Base-by-base conservation (phyloP, 192 early-diverging fungal genomes). In the Coemansia javaensis region DNA sequence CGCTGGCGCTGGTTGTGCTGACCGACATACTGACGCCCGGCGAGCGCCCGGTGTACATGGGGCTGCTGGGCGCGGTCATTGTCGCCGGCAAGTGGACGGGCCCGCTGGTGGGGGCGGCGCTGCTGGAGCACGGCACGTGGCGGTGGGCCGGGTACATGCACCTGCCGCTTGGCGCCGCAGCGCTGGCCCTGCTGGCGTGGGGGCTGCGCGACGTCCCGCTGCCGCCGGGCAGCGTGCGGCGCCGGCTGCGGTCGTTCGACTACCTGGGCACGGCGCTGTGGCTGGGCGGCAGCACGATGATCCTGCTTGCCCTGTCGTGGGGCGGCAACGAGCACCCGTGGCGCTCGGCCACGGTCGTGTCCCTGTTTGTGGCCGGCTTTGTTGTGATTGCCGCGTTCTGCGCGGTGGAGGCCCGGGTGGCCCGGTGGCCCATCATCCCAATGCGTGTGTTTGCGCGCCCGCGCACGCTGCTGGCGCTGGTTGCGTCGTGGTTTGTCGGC, bases 131-230 rank as follows among this genome's bases (percentile, higher is more conserved):
- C 13, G 52, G 63, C 27, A 67, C 44, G 9, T 85, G 83, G 83
- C 65, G 83, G 17, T 89, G 84, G 81, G 81, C 77, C 52, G 89
- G 87, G 38, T 93, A 80, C 62, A 82, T 90, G 56, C 89, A 90
- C 68, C 52, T 91, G 14, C 87, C 88, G 8, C 22, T 87, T n/a
- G 61, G 81, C 13, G 71, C 82, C 7, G 52, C 64, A 7, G 77
- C 73, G 7, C 52, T 82, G 41, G 58, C 58, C 7, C 68, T 78
- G 2, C 52, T 91, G 10, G 20, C n/a, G 20, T 61, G 84, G 11
- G 69, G 81, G 7, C 68, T 90, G 7, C 71, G 81, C 1, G 67
- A 84, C 42, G 47, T 83, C 23, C 79, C 77, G 53, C 40, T 47
- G 17, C 72, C 75, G 3, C 61, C 41, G 3, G 63, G 75, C 1